Evolutionary conservation across 2,329 filamentous ascomycete species (phyloP).

Genomic region (Balansia obtecta): DNA sequence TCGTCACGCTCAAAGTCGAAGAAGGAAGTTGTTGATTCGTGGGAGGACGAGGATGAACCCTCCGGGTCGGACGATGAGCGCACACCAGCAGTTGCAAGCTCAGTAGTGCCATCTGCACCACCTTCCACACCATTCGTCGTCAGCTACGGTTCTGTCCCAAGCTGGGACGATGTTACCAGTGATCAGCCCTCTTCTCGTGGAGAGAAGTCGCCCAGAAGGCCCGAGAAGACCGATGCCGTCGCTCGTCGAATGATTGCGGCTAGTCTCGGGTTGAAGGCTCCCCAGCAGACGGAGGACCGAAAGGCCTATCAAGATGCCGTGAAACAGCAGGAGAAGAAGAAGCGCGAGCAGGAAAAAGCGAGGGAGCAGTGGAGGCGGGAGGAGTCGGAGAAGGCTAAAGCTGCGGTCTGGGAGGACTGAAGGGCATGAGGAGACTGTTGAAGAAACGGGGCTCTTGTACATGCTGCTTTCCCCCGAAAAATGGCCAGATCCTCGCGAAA

Average conservation of each 20-base stretch:
- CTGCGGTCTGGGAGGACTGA: slow-evolving; percentile 74
- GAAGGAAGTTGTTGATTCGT: slow-evolving; percentile 28
- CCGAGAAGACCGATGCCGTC: slow-evolving; percentile 89
- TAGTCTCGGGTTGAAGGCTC: slow-evolving; percentile 68
- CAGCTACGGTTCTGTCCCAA: slow-evolving; percentile 2
- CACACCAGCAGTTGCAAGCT: slow-evolving; percentile 29
- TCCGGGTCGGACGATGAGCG: slow-evolving; percentile 20
- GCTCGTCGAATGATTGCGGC: slow-evolving; percentile 83
- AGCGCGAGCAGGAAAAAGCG: slow-evolving; percentile 58
- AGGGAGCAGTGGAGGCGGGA: slow-evolving; percentile 47
- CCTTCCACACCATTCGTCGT: slow-evolving; percentile 57
- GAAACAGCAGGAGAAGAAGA: slow-evolving; percentile 73
- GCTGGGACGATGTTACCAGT: slow-evolving; percentile 1
- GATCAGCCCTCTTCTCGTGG: slow-evolving; percentile 4
- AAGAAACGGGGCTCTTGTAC: neutral
- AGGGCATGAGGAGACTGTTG: neutral
- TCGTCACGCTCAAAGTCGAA: slow-evolving; percentile 14
- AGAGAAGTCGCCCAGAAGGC: slow-evolving; percentile 30
- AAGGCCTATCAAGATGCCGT: slow-evolving; percentile 72
- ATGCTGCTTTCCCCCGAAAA: neutral
- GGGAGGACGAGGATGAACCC: slow-evolving; percentile 47
- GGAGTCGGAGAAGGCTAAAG: slow-evolving; percentile 63
- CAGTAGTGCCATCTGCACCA: slow-evolving; percentile 33
- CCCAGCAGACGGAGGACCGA: slow-evolving; percentile 79
- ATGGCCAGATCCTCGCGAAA: too few relatives aligned